Evolutionary conservation across 495 filamentous ascomycete species (phyloP).

Genomic region (Penicillium herquei): DNA sequence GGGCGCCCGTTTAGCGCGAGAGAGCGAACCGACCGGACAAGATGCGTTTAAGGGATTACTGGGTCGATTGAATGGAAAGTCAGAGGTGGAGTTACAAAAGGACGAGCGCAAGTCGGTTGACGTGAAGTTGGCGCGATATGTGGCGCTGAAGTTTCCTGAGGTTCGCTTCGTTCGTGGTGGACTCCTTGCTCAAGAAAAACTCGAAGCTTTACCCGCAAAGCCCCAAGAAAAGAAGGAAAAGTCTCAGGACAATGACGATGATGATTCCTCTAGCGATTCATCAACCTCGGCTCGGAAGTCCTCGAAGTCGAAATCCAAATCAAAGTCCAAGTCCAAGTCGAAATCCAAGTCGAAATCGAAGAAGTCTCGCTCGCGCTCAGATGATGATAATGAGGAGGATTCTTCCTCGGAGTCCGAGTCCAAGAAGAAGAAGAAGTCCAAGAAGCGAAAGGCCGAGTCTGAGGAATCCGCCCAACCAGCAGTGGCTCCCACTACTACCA

Average conservation of each 20-base stretch:
- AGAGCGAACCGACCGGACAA: conserved; percentile 74
- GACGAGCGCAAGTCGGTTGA: conserved; percentile 62
- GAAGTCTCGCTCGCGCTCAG: conserved; percentile 8
- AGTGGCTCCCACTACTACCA: neutral
- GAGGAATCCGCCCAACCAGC: neutral
- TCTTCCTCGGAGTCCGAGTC: conserved; percentile 17
- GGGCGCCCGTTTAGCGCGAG: conserved; percentile 68
- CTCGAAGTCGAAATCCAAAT: conserved; percentile 15
- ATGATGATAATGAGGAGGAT: conserved; percentile 8
- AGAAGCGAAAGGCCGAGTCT: conserved; percentile 51
- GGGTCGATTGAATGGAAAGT: conserved; percentile 86
- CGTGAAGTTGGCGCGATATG: conserved; percentile 63
- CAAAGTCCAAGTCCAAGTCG: conserved; percentile 20
- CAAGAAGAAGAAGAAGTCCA: conserved; percentile 48
- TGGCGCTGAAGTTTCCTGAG: conserved; percentile 65
- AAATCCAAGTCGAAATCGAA: conserved; percentile 26
- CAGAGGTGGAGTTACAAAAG: conserved; percentile 60
- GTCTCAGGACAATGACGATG: conserved; percentile 13
- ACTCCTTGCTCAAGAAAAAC: conserved; percentile 67
- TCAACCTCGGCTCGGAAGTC: conserved; percentile 10
- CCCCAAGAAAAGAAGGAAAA: conserved; percentile 23
- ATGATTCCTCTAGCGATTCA: conserved; percentile 2
- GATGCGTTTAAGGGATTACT: conserved; percentile 80
- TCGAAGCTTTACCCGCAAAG: conserved; percentile 27
- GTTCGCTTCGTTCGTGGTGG: conserved; percentile 83